phyloP scores from a whole-genome alignment of 352 stramenopile genomes.

The Pythium brachiatum region DNA sequence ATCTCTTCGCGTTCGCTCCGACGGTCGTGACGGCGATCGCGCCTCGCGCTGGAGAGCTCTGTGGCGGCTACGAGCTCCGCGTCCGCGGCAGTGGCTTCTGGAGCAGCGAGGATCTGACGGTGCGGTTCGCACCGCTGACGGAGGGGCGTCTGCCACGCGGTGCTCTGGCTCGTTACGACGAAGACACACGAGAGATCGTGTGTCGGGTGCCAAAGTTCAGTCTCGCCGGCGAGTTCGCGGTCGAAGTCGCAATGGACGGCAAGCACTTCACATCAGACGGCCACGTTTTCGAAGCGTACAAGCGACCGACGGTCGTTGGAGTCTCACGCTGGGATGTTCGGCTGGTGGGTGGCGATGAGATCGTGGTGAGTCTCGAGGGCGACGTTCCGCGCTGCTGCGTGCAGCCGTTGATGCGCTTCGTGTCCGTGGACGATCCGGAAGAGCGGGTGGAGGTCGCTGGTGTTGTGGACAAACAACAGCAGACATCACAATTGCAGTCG shows the following conservation, averaged over 20 bases:
- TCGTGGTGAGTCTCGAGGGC: slow-evolving; percentile 37
- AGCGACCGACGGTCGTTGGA: slow-evolving; percentile 32
- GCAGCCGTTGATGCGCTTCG: slow-evolving; percentile 23
- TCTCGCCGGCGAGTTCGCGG: slow-evolving; percentile 50
- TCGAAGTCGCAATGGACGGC: slow-evolving; percentile 80
- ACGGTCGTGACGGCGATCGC: slow-evolving; percentile 39
- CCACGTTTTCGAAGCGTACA: slow-evolving; percentile 54
- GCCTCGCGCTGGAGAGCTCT: slow-evolving; percentile 52
- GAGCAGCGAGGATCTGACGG: slow-evolving; percentile 69
- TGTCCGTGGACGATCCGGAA: background rate
- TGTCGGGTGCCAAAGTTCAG: slow-evolving; percentile 70
- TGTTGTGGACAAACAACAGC: background rate
- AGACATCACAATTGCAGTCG: background rate
- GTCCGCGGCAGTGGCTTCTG: slow-evolving; percentile 77
- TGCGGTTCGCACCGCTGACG: slow-evolving; percentile 65
- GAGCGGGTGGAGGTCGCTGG: slow-evolving; percentile 7
- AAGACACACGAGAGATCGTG: slow-evolving; percentile 40
- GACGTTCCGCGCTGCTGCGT: slow-evolving; percentile 37
- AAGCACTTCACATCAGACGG: slow-evolving; percentile 73
- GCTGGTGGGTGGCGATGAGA: slow-evolving; percentile 31
- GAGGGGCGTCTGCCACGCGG: slow-evolving; percentile 54
- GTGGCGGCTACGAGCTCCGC: slow-evolving; percentile 53
- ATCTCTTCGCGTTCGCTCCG: slow-evolving; percentile 67
- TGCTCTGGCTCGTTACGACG: slow-evolving; percentile 42
- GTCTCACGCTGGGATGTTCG: slow-evolving; percentile 46